A percentile compares a stretch with the other conserved stretches of the same genome.
Conservation (phyloP, 2,329 filamentous ascomycete species). For the Fusarium liriodendri region DNA sequence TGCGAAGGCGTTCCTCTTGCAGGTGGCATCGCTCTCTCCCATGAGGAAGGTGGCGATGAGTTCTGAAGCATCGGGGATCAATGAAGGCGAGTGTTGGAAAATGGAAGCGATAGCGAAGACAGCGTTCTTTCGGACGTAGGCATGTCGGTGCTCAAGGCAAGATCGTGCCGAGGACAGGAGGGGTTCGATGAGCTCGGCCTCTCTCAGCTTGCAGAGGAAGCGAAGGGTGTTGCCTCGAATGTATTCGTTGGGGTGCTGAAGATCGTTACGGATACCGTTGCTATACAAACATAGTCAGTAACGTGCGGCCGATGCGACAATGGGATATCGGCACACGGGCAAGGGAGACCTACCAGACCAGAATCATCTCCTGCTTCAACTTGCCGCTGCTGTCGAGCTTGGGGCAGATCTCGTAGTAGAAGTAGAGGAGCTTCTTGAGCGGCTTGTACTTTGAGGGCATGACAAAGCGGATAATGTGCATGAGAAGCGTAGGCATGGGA, state of each 20-base stretch:
- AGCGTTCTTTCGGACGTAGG: conserved; percentile 97
- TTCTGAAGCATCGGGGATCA: conserved; percentile 96
- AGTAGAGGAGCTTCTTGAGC: conserved; percentile 97
- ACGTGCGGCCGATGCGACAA: background rate
- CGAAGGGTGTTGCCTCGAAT: conserved; percentile 97
- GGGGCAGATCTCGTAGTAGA: conserved; percentile 99
- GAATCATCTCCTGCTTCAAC: conserved; percentile 99
- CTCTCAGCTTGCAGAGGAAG: conserved; percentile 95
- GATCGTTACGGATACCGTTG: conserved; percentile 97
- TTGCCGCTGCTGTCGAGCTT: conserved; percentile 94
- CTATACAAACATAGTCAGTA: conserved; percentile 58
- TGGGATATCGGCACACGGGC: background rate
- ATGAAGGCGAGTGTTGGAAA: conserved; percentile 86
- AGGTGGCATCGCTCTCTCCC: conserved; percentile 91
- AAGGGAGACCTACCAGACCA: conserved; percentile 79
- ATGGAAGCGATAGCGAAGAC: conserved; percentile 96
- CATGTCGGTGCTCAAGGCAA: conserved; percentile 95
- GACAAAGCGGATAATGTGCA: conserved; percentile 99
- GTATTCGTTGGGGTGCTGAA: conserved; percentile 98
- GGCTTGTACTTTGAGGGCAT: conserved; percentile 98
- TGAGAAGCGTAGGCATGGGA: conserved; percentile 92
- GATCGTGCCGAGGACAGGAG: conserved; percentile 90
- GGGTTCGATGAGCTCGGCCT: conserved; percentile 95
- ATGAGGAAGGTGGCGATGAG: conserved; percentile 91
- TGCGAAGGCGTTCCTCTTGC: conserved; percentile 97